Percentiles rank a stretch among this genome's conserved stretches.
phyloP scores from a whole-genome alignment of 108 stramenopile genomes.

The Nitzschia putrida region DNA sequence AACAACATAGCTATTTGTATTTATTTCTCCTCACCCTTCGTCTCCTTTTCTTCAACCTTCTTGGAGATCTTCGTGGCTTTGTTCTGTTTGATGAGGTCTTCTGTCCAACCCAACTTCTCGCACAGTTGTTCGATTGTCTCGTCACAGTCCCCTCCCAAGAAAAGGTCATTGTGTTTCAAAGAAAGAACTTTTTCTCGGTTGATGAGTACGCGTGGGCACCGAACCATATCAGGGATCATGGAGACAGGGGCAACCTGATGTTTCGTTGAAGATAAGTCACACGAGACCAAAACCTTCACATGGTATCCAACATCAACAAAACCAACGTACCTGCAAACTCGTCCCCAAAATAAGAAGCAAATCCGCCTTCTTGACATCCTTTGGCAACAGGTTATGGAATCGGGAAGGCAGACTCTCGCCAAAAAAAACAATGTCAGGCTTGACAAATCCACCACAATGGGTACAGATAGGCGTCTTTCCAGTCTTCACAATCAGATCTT shows the following conservation, averaged over 20 bases:
- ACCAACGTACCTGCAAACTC: slow-evolving; percentile 67
- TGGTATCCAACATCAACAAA: slow-evolving; percentile 53
- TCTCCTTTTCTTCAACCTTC: not conserved
- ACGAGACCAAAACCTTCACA: slow-evolving; percentile 30
- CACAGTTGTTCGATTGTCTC: slow-evolving; percentile 54
- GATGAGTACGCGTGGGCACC: slow-evolving; percentile 59
- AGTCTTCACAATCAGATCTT: slow-evolving; percentile 61
- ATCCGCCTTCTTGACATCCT: slow-evolving; percentile 65
- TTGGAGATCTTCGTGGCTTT: slow-evolving; percentile 8
- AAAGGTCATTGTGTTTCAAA: slow-evolving; percentile 67
- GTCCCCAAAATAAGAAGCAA: slow-evolving; percentile 90
- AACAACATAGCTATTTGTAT: not conserved
- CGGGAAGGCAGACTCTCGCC: slow-evolving; percentile 83
- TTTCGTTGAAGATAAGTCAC: too few relatives aligned
- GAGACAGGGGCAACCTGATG: slow-evolving; percentile 53
- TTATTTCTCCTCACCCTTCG: not conserved
- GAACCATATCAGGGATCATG: slow-evolving; percentile 74
- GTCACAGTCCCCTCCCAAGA: slow-evolving; percentile 84
- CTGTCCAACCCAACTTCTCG: slow-evolving; percentile 70
- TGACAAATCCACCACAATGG: slow-evolving; percentile 76
- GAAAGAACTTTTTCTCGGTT: slow-evolving; percentile 65
- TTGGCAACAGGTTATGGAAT: slow-evolving; percentile 53
- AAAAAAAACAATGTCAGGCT: slow-evolving; percentile 97
- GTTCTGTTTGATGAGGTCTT: slow-evolving; percentile 49
- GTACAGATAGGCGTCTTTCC: slow-evolving; percentile 60